Evolutionary conservation across 371 early-diverging fungal species (phyloP), one percentile per base, ranked within the genome.

Genomic region (Mucor racemosus): DNA sequence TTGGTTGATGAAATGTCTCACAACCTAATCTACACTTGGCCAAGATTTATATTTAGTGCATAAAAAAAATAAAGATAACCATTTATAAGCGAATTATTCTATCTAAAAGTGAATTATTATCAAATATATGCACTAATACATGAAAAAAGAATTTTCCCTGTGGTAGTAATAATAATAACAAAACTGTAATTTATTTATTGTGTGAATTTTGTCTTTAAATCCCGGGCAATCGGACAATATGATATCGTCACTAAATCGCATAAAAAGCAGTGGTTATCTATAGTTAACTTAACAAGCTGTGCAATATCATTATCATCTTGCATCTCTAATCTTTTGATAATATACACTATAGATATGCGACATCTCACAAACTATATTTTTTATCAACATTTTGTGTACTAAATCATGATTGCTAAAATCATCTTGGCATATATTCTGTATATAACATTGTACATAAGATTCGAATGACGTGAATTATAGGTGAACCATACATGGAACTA

Each of bases 21-120:
- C 31, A 53, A 53, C 26, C 53, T 13, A 53, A 53, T 53, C 53
- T 53, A 21, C 26, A 53, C 53, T 50, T 50, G 14, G 53, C 53
- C 53, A 53, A 53, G 53, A 13, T 53, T 53, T 53, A 31, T 53
- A 53, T 53, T 53, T 53, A 53, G 31, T 53, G 26, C 31, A 5
- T 53, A 19, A 46, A 46, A 46, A 46, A 46, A 19, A 10, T 26
- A 26, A 26, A 26, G 26, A 26, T 26, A 26, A 3, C 26, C 3
- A 26, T 26, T 3, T 26, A 26, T 1, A 26, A 26, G 26, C 3
- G 26, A 26, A 26, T 26, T 26, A 26, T 26, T 26, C n/a, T 26
- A 26, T 26, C 26, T 26, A 26, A 26, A 26, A 26, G 26, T 26
- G 26, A 26, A 26, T 26, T 26, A 26, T 26, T 26, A 26, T 26